These are phyloP conservation scores for Tricholoma flavovirens DNA, from an alignment of 768 basidiomycete species.

Conservation along the genomic window DNA sequence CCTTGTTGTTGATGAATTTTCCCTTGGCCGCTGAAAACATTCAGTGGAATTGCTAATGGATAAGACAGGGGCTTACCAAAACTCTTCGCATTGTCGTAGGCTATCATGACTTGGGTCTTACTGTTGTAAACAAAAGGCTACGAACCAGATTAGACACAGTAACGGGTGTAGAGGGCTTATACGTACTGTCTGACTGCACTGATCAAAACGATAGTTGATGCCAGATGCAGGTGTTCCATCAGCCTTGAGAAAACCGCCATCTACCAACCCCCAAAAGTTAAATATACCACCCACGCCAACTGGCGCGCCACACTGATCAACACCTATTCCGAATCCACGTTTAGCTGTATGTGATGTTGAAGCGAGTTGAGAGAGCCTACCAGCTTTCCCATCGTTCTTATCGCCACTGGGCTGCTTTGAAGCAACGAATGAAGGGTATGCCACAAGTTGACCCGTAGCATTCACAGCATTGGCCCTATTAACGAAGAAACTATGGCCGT, in stretches of 20 bases:
- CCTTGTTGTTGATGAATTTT: constrained; percentile 44
- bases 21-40: constrained; percentile 45
- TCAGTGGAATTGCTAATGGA: neutral
- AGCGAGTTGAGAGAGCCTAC: constrained; percentile 14
- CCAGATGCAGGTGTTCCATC: constrained; percentile 41
- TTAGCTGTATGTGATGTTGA: neutral
- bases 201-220: constrained; percentile 54
- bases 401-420: constrained; percentile 43
- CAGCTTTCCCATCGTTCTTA: constrained; percentile 35
- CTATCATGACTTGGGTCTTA: constrained; percentile 49
- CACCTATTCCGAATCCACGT: constrained; percentile 12
- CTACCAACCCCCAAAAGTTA: constrained; percentile 58
- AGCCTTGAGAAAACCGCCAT: constrained; percentile 44
- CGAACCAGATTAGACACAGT: neutral
- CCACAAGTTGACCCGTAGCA: constrained; percentile 24
- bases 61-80: constrained; percentile 32
- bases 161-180: neutral
- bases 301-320: constrained; percentile 46
- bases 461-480: constrained; percentile 29
- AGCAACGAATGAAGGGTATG: constrained; percentile 48
- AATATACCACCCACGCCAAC: constrained; percentile 42
- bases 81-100: constrained; percentile 60
- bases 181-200: constrained; percentile 70
- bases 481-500: constrained; percentile 70
- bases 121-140: constrained; percentile 67